Evolutionary conservation across 2,329 filamentous ascomycete genomes (phyloP).

Genomic region (Colletotrichum magnum): DNA sequence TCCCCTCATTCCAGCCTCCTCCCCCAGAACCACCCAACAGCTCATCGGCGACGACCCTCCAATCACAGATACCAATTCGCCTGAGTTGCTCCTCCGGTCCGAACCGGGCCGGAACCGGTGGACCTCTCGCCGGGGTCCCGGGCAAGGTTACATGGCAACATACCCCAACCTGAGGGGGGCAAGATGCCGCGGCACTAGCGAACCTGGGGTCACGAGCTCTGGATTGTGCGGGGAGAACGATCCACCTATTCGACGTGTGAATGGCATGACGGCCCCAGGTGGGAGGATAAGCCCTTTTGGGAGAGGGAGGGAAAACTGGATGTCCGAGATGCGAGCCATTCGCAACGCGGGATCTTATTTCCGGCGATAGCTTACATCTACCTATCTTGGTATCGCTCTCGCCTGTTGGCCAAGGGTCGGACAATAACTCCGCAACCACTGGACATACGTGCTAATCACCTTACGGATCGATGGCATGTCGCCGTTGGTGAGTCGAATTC

Average conservation of each 20-base stretch:
- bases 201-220: slow-evolving; percentile 16
- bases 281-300: neutral
- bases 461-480: slow-evolving; percentile 6
- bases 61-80: slow-evolving; percentile 23
- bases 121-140: slow-evolving; percentile 19
- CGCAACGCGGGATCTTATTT: neutral
- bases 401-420: neutral
- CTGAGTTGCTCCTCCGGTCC: slow-evolving; percentile 12
- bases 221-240: slow-evolving; percentile 27
- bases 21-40: neutral
- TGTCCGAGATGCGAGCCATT: slow-evolving; percentile 9
- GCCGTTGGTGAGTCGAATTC: slow-evolving; percentile 16
- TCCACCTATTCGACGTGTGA: neutral
- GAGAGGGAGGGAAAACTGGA: neutral
- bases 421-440: slow-evolving; percentile 1
- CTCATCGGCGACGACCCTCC: neutral
- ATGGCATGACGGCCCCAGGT: neutral
- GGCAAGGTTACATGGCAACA: slow-evolving; percentile 34
- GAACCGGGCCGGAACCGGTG: slow-evolving; percentile 34
- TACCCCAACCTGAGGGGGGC: slow-evolving; percentile 28
- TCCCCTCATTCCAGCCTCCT: slow-evolving; percentile 25
- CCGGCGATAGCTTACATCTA: neutral
- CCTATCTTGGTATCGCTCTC: neutral
- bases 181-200: slow-evolving; percentile 15
- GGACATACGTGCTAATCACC: neutral